Evolutionary conservation across 108 stramenopile species (phyloP).

Genomic region (Skeletonema potamos): DNA sequence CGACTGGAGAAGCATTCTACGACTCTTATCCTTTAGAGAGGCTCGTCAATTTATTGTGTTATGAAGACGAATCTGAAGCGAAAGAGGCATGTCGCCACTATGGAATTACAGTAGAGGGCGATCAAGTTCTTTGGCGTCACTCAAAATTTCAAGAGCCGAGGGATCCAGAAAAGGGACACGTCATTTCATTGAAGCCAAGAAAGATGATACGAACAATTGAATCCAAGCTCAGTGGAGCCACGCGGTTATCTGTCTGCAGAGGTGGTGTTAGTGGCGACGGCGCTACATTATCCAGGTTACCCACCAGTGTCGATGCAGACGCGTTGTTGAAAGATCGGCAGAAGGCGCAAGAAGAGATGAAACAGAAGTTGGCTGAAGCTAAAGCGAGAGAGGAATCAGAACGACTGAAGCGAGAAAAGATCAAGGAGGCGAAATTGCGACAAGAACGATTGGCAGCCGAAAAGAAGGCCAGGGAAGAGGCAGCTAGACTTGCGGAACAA

Average conservation of each 20-base stretch:
- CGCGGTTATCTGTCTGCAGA: conserved; percentile 80
- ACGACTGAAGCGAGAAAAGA: conserved; percentile 1
- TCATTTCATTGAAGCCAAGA: conserved; percentile 61
- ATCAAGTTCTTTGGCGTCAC: conserved; percentile 66
- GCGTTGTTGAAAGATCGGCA: conserved; percentile 9
- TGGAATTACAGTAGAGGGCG: conserved; percentile 67
- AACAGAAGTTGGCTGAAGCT: conserved; percentile 6
- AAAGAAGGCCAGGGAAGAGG: conserved; percentile 16
- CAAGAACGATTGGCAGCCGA: conserved; percentile 31
- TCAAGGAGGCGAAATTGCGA: conserved; percentile 12
- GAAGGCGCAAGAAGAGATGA: conserved; percentile 30
- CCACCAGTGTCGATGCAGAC: neutral
- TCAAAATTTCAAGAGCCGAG: conserved; percentile 69
- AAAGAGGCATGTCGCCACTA: conserved; percentile 72
- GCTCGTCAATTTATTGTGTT: conserved; percentile 71
- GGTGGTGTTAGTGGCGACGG: conserved; percentile 80
- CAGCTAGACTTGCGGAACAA: conserved; percentile 15
- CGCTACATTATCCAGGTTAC: conserved; percentile 38
- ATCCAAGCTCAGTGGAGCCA: conserved; percentile 75
- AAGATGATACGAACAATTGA: conserved; percentile 89
- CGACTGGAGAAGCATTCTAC: conserved; percentile 67
- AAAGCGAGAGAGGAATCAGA: conserved; percentile 17
- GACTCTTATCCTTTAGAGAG: conserved; percentile 76
- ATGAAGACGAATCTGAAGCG: conserved; percentile 82
- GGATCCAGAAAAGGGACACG: conserved; percentile 72